Conservation (phyloP, 345 rosid genomes). For the Eucalyptus microcorys region DNA sequence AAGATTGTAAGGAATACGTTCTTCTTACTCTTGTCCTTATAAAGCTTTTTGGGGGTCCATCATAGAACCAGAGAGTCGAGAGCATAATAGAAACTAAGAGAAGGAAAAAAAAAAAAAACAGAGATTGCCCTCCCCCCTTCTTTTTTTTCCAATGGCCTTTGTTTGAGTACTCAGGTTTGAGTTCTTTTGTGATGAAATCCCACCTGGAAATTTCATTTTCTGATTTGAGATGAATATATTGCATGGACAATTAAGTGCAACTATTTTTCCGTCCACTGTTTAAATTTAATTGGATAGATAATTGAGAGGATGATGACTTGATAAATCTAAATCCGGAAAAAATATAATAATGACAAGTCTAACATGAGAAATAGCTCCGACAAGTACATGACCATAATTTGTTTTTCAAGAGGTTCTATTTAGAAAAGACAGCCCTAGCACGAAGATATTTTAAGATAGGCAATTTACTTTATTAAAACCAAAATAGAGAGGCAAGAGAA, state of each 20-base stretch:
- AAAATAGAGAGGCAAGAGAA: too few species aligned
- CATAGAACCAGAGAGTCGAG: not conserved
- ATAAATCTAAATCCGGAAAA: not conserved
- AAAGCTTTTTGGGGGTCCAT: not conserved
- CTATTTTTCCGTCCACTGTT: too few species aligned
- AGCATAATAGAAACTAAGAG: too few species aligned
- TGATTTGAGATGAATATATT: not conserved
- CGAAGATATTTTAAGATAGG: not conserved
- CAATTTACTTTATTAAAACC: not conserved
- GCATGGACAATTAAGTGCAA: accelerated
- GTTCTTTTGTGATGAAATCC: not conserved
- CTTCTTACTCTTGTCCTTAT: not conserved
- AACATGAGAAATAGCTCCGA: not conserved
- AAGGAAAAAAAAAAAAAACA: too few species aligned
- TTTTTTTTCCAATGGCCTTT: not conserved
- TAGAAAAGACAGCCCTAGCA: not conserved
- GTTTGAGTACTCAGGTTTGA: not conserved
- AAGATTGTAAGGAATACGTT: not conserved
- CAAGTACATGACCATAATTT: not conserved
- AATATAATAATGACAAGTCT: not conserved
- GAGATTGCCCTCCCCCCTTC: not conserved
- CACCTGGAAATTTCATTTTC: accelerated
- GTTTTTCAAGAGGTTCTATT: not conserved
- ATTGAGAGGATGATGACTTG: accelerated
- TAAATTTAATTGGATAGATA: too few species aligned